These are phyloP conservation scores for Lipomyces starkeyi DNA, from an alignment of 805 yeast genomes.

Conservation along the genomic window DNA sequence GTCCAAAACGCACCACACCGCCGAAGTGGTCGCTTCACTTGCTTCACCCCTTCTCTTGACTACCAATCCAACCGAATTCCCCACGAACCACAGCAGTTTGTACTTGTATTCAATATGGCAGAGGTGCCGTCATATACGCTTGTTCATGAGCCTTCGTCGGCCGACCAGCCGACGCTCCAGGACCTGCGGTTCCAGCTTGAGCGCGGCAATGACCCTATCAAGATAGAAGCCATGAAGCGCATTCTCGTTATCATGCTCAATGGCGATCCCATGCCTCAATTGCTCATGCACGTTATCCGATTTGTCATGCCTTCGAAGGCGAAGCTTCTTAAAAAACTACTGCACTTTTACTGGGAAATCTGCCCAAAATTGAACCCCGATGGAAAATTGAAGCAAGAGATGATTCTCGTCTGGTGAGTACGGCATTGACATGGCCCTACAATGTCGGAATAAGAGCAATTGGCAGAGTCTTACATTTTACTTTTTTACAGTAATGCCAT, in stretches of 20 bases:
- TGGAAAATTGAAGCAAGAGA: conserved; percentile 95
- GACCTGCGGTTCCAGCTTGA: conserved; percentile 82
- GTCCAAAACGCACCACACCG: neutral
- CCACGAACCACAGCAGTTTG: neutral
- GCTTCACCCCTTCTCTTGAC: neutral
- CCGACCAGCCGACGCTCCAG: conserved; percentile 56
- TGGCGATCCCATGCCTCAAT: conserved; percentile 90
- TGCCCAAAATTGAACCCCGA: conserved; percentile 88
- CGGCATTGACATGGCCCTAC: neutral
- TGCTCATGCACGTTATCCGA: conserved; percentile 95
- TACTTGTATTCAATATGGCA: conserved; percentile 23
- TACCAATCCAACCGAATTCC: neutral
- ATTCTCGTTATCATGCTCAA: conserved; percentile 85
- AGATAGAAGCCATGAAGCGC: conserved; percentile 87
- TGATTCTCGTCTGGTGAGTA: conserved; percentile 85
- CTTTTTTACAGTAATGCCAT: conserved; percentile 69
- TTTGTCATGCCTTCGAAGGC: conserved; percentile 95
- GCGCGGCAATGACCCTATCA: conserved; percentile 85
- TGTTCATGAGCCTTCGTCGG: conserved; percentile 38
- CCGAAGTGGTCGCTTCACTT: neutral
- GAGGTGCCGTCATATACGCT: conserved; percentile 37
- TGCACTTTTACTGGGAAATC: conserved; percentile 97
- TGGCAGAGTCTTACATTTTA: conserved; percentile 1
- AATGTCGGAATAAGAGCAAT: neutral
- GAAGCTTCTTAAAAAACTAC: conserved; percentile 87